Percentiles rank a stretch among this genome's conserved stretches.
Conservation (phyloP, 2,329 filamentous ascomycete species). For the Alternaria viburni region DNA sequence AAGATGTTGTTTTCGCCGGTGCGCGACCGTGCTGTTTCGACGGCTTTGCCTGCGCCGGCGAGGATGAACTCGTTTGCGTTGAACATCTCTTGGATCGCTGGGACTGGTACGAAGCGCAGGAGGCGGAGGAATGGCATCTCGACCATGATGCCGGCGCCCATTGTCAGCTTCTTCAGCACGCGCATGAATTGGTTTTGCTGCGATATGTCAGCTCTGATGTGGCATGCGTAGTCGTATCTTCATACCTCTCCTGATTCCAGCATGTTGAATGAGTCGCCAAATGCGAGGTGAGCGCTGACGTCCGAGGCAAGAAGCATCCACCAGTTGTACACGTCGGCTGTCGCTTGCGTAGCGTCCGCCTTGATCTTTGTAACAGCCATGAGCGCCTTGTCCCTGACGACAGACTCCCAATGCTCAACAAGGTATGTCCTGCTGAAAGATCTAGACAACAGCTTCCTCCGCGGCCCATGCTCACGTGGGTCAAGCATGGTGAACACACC, state of each 20-base stretch:
- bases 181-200: constrained; percentile 46
- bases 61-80: constrained; percentile 44
- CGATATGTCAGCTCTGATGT: neutral
- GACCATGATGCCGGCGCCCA: constrained; percentile 45
- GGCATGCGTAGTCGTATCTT: neutral
- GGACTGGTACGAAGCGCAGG: constrained; percentile 41
- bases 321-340: constrained; percentile 46
- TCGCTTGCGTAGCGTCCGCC: constrained; percentile 25
- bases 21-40: constrained; percentile 37
- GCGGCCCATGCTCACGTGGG: constrained; percentile 40
- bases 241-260: constrained; percentile 47
- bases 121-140: constrained; percentile 45
- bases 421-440: constrained; percentile 47
- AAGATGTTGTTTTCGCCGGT: constrained; percentile 43
- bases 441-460: constrained; percentile 46
- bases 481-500: constrained; percentile 49
- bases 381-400: constrained; percentile 41
- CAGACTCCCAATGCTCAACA: constrained; percentile 45
- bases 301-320: constrained; percentile 51
- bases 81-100: constrained; percentile 42
- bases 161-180: constrained; percentile 45
- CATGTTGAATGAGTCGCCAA: constrained; percentile 50
- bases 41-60: constrained; percentile 38
- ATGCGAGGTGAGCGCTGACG: constrained; percentile 45
- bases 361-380: constrained; percentile 45